These are phyloP conservation scores for Rhodotorula sp. DNA, from an alignment of 1,284 basidiomycete genomes.

Conservation along the genomic window DNA sequence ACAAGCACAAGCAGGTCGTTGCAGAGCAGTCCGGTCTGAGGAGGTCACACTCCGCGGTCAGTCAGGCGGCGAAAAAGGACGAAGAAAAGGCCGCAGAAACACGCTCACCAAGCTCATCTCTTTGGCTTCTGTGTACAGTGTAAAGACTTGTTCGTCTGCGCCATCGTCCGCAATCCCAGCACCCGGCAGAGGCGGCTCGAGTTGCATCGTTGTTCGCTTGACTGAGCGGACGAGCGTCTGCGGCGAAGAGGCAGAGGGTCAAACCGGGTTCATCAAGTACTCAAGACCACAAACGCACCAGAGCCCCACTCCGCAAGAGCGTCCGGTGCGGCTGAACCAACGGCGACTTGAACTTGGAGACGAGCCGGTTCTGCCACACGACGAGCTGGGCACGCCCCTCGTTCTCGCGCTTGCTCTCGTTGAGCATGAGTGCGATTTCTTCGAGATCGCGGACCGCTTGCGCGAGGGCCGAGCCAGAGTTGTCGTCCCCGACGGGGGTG, in stretches of 20 bases:
- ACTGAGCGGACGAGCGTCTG: slow-evolving; percentile 56
- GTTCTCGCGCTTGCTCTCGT: slow-evolving; percentile 90
- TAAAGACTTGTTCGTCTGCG: slow-evolving; percentile 10
- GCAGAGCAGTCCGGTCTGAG: slow-evolving; percentile 62
- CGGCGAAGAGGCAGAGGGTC: slow-evolving; percentile 52
- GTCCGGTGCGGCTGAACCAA: slow-evolving; percentile 95
- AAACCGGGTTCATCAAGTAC: background rate
- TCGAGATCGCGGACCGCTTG: slow-evolving; percentile 81
- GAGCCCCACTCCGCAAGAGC: slow-evolving; percentile 50
- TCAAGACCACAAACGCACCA: slow-evolving; percentile 12
- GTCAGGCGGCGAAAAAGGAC: background rate
- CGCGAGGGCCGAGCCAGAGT: slow-evolving; percentile 56
- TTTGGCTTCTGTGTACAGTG: slow-evolving; percentile 16
- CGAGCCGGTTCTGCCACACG: slow-evolving; percentile 79
- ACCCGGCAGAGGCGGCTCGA: slow-evolving; percentile 54
- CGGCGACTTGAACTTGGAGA: slow-evolving; percentile 87
- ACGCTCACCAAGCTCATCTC: slow-evolving; percentile 13
- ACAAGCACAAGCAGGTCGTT: slow-evolving; percentile 89
- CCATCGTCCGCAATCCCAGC: background rate
- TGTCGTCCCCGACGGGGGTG: slow-evolving; percentile 57
- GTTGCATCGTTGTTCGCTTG: slow-evolving; percentile 78
- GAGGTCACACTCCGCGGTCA: background rate
- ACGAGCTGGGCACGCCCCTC: slow-evolving; percentile 78
- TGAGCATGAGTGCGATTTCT: slow-evolving; percentile 85
- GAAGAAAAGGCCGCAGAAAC: background rate